Conservation (phyloP, 768 basidiomycete genomes). For the Xanthoconium purpureum region DNA sequence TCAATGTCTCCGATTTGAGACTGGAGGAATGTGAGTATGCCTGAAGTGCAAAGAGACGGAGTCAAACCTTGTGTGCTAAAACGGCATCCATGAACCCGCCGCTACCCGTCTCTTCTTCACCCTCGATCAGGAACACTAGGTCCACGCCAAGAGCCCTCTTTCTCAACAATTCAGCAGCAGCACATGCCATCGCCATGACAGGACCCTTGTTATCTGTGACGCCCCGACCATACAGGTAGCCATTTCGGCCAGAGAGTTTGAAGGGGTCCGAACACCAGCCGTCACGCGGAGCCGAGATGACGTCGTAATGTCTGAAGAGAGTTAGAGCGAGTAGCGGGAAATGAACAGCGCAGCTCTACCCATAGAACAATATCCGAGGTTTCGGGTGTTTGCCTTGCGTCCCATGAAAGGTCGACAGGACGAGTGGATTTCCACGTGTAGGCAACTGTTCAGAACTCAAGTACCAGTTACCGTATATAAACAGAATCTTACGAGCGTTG, state of each 20-base stretch:
- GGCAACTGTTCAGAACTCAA: slow-evolving; percentile 51
- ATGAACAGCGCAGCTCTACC: slow-evolving; percentile 40
- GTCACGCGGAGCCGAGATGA: slow-evolving; percentile 73
- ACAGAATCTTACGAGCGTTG: slow-evolving; percentile 55
- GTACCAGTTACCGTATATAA: background rate
- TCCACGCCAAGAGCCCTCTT: slow-evolving; percentile 77
- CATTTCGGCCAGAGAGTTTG: slow-evolving; percentile 75
- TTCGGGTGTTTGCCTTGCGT: slow-evolving; percentile 54
- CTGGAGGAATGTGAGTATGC: slow-evolving; percentile 36
- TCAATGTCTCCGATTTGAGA: slow-evolving; percentile 83
- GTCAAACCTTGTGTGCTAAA: slow-evolving; percentile 61
- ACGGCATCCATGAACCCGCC: slow-evolving; percentile 81
- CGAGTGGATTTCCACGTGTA: slow-evolving; percentile 80
- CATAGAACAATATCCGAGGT: slow-evolving; percentile 87
- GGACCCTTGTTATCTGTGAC: slow-evolving; percentile 97
- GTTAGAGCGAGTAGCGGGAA: background rate
- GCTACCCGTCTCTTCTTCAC: slow-evolving; percentile 96
- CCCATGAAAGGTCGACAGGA: slow-evolving; percentile 83
- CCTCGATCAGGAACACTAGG: slow-evolving; percentile 88
- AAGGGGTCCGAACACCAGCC: slow-evolving; percentile 89
- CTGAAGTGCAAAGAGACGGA: background rate
- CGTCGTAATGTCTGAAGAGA: slow-evolving; percentile 81
- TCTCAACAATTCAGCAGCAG: slow-evolving; percentile 77
- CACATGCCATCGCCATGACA: slow-evolving; percentile 85
- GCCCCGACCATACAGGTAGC: slow-evolving; percentile 87